Percentiles rank a stretch among this genome's conserved stretches.
These are phyloP conservation scores for Phytophthora lateralis DNA, from an alignment of 352 stramenopile genomes.

Conservation along the genomic window DNA sequence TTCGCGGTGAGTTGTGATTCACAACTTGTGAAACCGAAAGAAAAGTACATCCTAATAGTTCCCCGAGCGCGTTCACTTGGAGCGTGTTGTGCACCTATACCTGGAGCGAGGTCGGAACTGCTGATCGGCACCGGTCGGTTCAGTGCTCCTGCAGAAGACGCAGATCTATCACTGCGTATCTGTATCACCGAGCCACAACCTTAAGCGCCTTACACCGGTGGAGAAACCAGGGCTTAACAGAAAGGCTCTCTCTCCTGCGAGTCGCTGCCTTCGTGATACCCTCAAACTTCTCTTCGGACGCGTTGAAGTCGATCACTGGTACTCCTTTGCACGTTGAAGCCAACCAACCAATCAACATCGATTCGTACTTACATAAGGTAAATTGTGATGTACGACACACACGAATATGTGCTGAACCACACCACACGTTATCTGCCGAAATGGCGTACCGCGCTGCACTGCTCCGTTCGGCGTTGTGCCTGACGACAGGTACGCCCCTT, in stretches of 20 bases:
- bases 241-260: no score
- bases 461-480: slow-evolving; percentile 75
- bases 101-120: background rate
- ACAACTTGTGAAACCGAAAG: slow-evolving; percentile 11
- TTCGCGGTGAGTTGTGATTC: background rate
- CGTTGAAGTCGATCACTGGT: no score
- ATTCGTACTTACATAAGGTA: no score
- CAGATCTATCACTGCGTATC: background rate
- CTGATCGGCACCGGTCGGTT: slow-evolving; percentile 5
- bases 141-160: slow-evolving; percentile 8
- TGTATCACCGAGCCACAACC: background rate
- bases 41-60: background rate
- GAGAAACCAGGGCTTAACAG: no score
- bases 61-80: background rate
- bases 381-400: no score
- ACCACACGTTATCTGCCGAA: background rate
- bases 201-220: no score
- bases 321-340: background rate
- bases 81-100: background rate
- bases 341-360: background rate
- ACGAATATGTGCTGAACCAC: no score
- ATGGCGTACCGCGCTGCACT: slow-evolving; percentile 62
- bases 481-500: slow-evolving; percentile 61
- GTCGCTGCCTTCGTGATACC: no score
- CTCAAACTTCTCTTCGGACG: no score